Evolutionary conservation across 768 basidiomycete species (phyloP).

Genomic region (Dentipellis fragilis): DNA sequence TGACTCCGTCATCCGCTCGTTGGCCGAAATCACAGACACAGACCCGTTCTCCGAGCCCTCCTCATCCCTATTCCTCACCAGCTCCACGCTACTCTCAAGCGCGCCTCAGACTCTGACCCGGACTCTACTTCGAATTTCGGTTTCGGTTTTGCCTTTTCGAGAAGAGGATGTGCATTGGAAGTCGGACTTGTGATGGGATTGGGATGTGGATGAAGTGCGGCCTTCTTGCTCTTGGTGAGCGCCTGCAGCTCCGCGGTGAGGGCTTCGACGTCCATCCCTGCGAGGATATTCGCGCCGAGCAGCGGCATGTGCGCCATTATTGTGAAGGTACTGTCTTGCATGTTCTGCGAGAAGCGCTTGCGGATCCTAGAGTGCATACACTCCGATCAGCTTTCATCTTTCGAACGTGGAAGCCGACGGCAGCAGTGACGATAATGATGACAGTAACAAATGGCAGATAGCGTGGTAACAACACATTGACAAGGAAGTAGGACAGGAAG

Average conservation of each 20-base stretch:
- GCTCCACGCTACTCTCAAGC: constrained; percentile 27
- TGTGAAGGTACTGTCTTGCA: constrained; percentile 70
- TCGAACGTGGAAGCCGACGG: background rate
- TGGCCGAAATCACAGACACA: constrained; percentile 9
- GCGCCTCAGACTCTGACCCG: constrained; percentile 31
- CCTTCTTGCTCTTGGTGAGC: constrained; percentile 26
- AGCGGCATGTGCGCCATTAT: constrained; percentile 62
- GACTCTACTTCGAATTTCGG: constrained; percentile 23
- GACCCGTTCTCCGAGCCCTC: constrained; percentile 23
- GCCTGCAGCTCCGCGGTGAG: constrained; percentile 48
- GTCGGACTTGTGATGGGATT: background rate
- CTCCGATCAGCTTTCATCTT: background rate
- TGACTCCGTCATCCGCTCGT: constrained; percentile 23
- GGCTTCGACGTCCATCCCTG: constrained; percentile 68
- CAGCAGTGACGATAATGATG: background rate
- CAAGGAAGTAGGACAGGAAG: too few species aligned
- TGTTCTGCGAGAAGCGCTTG: constrained; percentile 64
- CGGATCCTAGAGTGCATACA: constrained; percentile 38
- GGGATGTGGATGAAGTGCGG: constrained; percentile 6
- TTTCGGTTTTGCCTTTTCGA: constrained; percentile 2
- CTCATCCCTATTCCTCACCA: constrained; percentile 20
- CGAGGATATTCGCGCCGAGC: constrained; percentile 52
- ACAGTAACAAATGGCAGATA: too few species aligned
- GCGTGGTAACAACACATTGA: too few species aligned
- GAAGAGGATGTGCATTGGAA: background rate